Evolutionary conservation across 108 stramenopile genomes (phyloP).

Genomic region (Hondaea fermentalgiana): DNA sequence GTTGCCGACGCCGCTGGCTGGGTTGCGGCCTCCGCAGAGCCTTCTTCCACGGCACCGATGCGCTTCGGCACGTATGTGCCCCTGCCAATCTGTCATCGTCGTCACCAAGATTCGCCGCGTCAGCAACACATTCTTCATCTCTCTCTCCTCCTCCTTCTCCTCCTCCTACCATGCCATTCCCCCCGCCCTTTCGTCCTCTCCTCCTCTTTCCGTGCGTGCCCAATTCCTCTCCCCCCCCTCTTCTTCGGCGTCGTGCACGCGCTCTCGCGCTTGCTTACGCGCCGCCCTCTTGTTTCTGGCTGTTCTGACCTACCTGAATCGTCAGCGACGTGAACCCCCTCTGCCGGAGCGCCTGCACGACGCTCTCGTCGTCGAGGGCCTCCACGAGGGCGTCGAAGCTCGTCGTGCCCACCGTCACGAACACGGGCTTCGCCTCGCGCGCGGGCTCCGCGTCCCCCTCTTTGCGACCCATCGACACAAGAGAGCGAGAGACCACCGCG

Average conservation of each 20-base stretch:
- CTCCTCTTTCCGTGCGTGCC: too few relatives aligned
- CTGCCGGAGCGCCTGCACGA: not conserved
- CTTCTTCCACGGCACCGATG: not conserved
- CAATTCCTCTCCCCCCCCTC: too few relatives aligned
- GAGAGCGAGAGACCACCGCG: too few relatives aligned
- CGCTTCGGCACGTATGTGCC: not conserved
- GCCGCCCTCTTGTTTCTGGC: not conserved
- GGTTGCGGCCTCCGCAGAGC: not conserved
- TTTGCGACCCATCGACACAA: not conserved
- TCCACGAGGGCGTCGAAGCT: constrained; percentile 67
- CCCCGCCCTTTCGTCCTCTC: too few relatives aligned
- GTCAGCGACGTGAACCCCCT: constrained; percentile 21
- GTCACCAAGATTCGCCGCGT: too few relatives aligned
- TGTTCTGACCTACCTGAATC: constrained; percentile 30
- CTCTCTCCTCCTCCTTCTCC: too few relatives aligned
- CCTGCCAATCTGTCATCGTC: not conserved
- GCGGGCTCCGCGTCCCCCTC: not conserved
- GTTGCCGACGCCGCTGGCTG: not conserved
- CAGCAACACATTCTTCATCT: too few relatives aligned
- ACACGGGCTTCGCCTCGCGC: constrained; percentile 32
- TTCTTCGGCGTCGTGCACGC: too few relatives aligned
- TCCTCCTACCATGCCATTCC: too few relatives aligned
- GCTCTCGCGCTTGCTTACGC: too few relatives aligned
- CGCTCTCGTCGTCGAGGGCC: constrained; percentile 40
- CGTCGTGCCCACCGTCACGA: constrained; percentile 91